phyloP scores from a whole-genome alignment of 2,329 filamentous ascomycete species.

The Cryphonectria carpinicola region DNA sequence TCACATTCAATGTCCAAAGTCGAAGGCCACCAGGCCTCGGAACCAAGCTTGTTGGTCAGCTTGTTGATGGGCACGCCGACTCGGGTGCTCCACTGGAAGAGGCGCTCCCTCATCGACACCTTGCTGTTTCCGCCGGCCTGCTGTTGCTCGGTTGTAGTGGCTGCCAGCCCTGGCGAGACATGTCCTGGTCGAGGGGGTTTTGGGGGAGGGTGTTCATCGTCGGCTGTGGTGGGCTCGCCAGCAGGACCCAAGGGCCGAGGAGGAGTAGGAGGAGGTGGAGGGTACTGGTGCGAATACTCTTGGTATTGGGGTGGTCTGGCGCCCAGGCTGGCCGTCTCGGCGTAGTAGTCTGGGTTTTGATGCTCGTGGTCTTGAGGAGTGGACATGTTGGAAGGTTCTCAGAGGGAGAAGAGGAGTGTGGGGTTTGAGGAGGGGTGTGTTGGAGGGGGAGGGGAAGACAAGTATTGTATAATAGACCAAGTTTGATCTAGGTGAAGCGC shows the following conservation, averaged over 20 bases:
- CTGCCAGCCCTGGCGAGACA: neutral
- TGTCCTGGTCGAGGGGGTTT: slow-evolving; percentile 6
- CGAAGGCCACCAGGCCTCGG: slow-evolving; percentile 61
- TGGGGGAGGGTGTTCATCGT: slow-evolving; percentile 2
- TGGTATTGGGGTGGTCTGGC: neutral
- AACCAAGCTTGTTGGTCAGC: slow-evolving; percentile 59
- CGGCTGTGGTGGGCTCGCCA: neutral
- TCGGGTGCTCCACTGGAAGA: slow-evolving; percentile 32
- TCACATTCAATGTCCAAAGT: slow-evolving; percentile 49
- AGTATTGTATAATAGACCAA: neutral
- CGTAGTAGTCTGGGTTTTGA: slow-evolving; percentile 21
- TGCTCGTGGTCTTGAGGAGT: neutral
- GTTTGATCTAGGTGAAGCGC: neutral
- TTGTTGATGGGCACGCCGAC: slow-evolving; percentile 68
- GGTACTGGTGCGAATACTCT: slow-evolving; percentile 15
- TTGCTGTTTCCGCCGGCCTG: slow-evolving; percentile 6
- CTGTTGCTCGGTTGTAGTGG: neutral
- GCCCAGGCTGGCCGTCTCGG: slow-evolving; percentile 15
- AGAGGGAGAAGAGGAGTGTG: neutral
- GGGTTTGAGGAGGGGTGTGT: too few species aligned
- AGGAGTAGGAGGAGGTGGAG: slow-evolving; percentile 12
- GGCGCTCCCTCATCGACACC: slow-evolving; percentile 30
- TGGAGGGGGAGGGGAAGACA: too few species aligned
- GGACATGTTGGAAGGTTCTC: slow-evolving; percentile 4
- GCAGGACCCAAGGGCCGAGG: neutral